Conservation (phyloP, 1,284 basidiomycete genomes). For the Pyrrhoderma lamaoense region DNA sequence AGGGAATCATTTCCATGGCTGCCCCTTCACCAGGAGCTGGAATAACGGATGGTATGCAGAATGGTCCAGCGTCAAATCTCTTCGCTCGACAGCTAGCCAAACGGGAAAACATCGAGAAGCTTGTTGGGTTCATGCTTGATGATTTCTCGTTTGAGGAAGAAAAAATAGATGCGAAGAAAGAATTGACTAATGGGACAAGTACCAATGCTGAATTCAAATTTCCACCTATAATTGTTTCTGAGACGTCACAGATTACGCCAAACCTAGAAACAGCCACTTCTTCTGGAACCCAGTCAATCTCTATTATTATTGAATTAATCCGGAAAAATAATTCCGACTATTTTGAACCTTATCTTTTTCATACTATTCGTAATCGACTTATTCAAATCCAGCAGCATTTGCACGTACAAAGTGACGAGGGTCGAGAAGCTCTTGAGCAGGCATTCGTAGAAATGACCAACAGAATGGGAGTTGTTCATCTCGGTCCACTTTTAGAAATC, state of each 20-base stretch:
- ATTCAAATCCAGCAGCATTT: slow-evolving; percentile 79
- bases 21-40: slow-evolving; percentile 78
- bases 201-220: slow-evolving; percentile 21
- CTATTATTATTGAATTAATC: slow-evolving; percentile 92
- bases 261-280: slow-evolving; percentile 77
- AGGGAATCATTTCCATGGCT: slow-evolving; percentile 92
- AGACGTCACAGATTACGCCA: slow-evolving; percentile 34
- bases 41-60: slow-evolving; percentile 56
- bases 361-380: slow-evolving; percentile 85
- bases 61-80: slow-evolving; percentile 73
- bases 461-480: slow-evolving; percentile 90
- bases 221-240: not conserved
- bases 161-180: slow-evolving; percentile 21
- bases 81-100: slow-evolving; percentile 89
- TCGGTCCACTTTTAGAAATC: slow-evolving; percentile 78
- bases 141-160: slow-evolving; percentile 42
- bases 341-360: slow-evolving; percentile 98
- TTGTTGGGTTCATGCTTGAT: slow-evolving; percentile 78
- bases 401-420: slow-evolving; percentile 46
- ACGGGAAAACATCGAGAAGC: slow-evolving; percentile 61
- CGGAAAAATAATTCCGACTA: slow-evolving; percentile 99
- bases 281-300: slow-evolving; percentile 83
- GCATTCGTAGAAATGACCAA: slow-evolving; percentile 85
- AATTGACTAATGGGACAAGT: slow-evolving; percentile 18
- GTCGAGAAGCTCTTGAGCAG: slow-evolving; percentile 64